These are phyloP conservation scores for Rhodomyrtus tomentosa DNA, from an alignment of 345 rosid genomes.

Conservation along the genomic window DNA sequence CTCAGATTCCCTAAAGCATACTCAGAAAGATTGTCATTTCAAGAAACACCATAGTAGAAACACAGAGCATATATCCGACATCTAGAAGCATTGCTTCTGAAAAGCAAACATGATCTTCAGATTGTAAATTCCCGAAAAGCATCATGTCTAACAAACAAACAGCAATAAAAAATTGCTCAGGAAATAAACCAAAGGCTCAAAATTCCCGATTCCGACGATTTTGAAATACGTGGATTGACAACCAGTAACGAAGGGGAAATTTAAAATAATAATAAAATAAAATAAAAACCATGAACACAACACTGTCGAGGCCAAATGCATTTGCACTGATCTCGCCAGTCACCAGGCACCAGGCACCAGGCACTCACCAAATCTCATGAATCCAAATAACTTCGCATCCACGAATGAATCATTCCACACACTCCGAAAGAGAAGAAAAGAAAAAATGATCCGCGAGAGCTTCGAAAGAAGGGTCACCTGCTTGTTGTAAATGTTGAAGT, in stretches of 20 bases:
- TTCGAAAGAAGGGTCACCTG: conserved; percentile 36
- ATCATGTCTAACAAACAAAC: background rate
- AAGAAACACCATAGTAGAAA: background rate
- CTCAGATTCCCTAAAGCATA: background rate
- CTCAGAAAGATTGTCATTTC: background rate
- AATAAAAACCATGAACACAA: background rate
- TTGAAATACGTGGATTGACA: background rate
- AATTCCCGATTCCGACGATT: background rate
- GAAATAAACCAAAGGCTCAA: background rate
- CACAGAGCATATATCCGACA: too few species aligned
- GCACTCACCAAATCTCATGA: background rate
- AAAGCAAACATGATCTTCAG: background rate
- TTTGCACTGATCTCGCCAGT: background rate
- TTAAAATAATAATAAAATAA: too few species aligned
- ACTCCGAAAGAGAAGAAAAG: too few species aligned
- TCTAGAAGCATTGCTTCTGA: background rate
- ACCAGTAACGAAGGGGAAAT: too few species aligned
- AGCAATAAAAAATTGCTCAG: too few species aligned
- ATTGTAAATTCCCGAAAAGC: background rate
- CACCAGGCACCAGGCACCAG: background rate
- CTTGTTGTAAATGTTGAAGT: conserved; percentile 98
- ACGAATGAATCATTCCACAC: background rate
- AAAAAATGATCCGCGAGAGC: background rate
- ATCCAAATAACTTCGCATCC: background rate
- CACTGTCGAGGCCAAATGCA: background rate